These are phyloP conservation scores for Sporothrix humicola DNA, from an alignment of 2,329 filamentous ascomycete species.

Conservation along the genomic window DNA sequence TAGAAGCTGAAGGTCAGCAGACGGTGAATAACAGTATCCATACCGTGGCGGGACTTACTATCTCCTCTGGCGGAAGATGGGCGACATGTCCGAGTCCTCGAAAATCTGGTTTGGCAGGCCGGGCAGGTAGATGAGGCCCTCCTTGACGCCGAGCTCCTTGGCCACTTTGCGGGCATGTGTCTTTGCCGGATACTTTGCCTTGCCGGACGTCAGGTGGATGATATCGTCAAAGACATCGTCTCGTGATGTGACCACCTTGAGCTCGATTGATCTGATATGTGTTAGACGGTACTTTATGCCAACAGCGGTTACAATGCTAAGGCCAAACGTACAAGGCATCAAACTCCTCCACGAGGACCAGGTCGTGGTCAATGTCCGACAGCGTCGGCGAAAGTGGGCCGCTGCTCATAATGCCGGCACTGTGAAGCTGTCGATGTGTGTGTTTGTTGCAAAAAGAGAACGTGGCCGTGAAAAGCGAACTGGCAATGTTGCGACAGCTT, in stretches of 20 bases:
- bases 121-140: conserved; percentile 62
- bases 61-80: conserved; percentile 61
- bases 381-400: background rate
- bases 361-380: conserved; percentile 46
- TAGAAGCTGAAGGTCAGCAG: conserved; percentile 55
- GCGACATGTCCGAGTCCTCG: conserved; percentile 64
- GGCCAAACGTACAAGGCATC: conserved; percentile 54
- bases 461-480: too few relatives aligned
- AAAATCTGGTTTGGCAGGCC: conserved; percentile 58
- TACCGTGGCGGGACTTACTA: conserved; percentile 53
- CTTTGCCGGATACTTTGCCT: conserved; percentile 54
- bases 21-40: background rate
- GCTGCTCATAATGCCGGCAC: conserved; percentile 21
- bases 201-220: background rate
- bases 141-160: conserved; percentile 54
- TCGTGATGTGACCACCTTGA: conserved; percentile 40
- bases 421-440: background rate
- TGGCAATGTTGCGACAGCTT: background rate
- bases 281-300: too few relatives aligned
- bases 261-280: conserved; percentile 48
- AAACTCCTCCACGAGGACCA: conserved; percentile 59
- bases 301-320: too few relatives aligned
- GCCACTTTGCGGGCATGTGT: conserved; percentile 63
- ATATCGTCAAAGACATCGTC: conserved; percentile 4
- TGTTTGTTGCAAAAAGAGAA: background rate